A percentile compares a stretch with the other conserved stretches of the same genome.
Evolutionary conservation across 2,329 filamentous ascomycete genomes (phyloP).

Genomic region (Rutstroemia sp.): DNA sequence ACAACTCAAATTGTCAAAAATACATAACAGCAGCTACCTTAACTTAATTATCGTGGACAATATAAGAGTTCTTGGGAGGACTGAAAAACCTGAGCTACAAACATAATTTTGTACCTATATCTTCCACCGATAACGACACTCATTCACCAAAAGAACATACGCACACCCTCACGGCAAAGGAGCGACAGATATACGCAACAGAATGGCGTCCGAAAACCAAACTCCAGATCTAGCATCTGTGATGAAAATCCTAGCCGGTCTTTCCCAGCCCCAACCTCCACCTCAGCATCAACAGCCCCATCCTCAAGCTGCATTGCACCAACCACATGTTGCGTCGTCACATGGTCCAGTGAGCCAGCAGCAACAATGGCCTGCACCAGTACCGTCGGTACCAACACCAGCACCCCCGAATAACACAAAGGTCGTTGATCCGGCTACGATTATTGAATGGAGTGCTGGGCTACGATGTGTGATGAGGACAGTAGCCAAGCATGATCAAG

Average conservation of each 20-base stretch:
- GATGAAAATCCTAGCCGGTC: constrained; percentile 25
- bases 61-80: no score
- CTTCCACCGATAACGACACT: no score
- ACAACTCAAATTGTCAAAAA: no score
- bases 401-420: constrained; percentile 10
- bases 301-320: constrained; percentile 12
- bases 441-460: constrained; percentile 44
- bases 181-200: not conserved
- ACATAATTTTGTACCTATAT: not conserved
- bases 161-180: not conserved
- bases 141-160: not conserved
- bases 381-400: not conserved
- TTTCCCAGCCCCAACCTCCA: constrained; percentile 17
- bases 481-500: constrained; percentile 37
- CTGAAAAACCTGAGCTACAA: not conserved
- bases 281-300: constrained; percentile 11
- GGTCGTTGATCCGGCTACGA: constrained; percentile 36
- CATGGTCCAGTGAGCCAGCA: constrained; percentile 25
- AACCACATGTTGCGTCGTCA: constrained; percentile 23
- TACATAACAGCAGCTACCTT: no score
- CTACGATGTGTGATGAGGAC: constrained; percentile 43
- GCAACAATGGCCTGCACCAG: constrained; percentile 6
- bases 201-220: constrained; percentile 22
- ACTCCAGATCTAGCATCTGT: constrained; percentile 29
- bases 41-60: not conserved